Percentiles rank a stretch among this genome's conserved stretches.
Evolutionary conservation across 768 basidiomycete species (phyloP).

Genomic region (Lactifluus pinguis): DNA sequence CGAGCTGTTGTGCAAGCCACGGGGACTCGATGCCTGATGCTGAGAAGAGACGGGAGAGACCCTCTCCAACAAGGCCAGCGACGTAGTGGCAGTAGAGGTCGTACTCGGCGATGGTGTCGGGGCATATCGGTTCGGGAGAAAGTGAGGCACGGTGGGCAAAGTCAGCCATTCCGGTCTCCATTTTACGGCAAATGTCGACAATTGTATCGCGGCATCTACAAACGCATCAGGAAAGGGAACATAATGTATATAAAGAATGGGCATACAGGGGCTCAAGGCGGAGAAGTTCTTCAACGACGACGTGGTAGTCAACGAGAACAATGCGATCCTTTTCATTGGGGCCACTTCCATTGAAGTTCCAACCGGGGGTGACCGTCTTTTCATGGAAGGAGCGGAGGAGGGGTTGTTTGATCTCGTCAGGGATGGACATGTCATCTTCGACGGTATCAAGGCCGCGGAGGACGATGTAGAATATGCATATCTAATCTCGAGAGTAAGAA

Average conservation of each 20-base stretch:
- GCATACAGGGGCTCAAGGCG: slow-evolving; percentile 54
- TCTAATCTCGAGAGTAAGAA: slow-evolving; percentile 34
- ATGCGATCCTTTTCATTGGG: slow-evolving; percentile 84
- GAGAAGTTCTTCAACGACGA: slow-evolving; percentile 72
- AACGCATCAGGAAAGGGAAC: neutral
- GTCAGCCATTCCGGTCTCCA: slow-evolving; percentile 94
- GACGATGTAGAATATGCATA: slow-evolving; percentile 92
- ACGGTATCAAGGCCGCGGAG: slow-evolving; percentile 93
- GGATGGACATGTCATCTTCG: slow-evolving; percentile 96
- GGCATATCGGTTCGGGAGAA: slow-evolving; percentile 55
- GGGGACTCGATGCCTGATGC: slow-evolving; percentile 74
- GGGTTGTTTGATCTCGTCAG: slow-evolving; percentile 78
- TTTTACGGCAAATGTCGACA: slow-evolving; percentile 72
- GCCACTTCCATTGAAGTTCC: slow-evolving; percentile 76
- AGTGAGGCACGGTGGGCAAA: slow-evolving; percentile 73
- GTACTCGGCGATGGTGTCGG: slow-evolving; percentile 76
- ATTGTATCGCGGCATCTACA: slow-evolving; percentile 70
- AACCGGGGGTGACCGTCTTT: slow-evolving; percentile 72
- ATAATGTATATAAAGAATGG: neutral
- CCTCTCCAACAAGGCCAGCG: slow-evolving; percentile 95
- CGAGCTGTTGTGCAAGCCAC: slow-evolving; percentile 71
- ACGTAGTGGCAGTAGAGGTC: slow-evolving; percentile 99
- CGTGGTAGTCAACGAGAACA: slow-evolving; percentile 75
- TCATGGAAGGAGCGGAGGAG: slow-evolving; percentile 76
- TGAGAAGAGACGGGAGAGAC: slow-evolving; percentile 80